Percentiles rank a stretch among this genome's conserved stretches.
phyloP scores from a whole-genome alignment of 495 filamentous ascomycete genomes.

The Penicillium verhagenii region DNA sequence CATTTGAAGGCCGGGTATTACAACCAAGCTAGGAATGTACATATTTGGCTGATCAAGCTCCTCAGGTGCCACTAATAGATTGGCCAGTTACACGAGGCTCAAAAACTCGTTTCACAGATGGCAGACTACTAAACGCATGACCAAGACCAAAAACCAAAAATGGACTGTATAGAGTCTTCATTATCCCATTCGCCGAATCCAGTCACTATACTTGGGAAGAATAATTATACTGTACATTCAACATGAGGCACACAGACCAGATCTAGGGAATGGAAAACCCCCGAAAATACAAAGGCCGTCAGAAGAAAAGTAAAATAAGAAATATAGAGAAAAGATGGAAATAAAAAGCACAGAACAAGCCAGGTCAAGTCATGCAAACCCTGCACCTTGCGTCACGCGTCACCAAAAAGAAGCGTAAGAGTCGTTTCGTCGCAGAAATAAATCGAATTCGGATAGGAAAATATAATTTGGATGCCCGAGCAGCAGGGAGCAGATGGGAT shows the following conservation, averaged over 20 bases:
- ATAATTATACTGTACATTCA: constrained; percentile 26
- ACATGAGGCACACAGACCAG: constrained; percentile 8
- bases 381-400: constrained; percentile 21
- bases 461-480: neutral
- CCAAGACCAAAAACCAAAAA: neutral
- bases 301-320: constrained; percentile 4
- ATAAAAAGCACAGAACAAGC: constrained; percentile 8
- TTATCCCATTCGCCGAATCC: constrained; percentile 20
- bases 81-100: no score
- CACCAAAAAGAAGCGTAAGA: constrained; percentile 7
- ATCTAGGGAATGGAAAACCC: constrained; percentile 14
- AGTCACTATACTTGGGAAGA: constrained; percentile 15
- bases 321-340: constrained; percentile 2
- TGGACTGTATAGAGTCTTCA: constrained; percentile 9
- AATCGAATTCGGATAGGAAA: neutral
- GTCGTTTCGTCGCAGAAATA: constrained; percentile 6
- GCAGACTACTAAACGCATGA: neutral
- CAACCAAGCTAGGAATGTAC: no score
- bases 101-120: neutral
- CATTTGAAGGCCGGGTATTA: no score
- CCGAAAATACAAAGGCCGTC: neutral
- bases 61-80: no score
- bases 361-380: constrained; percentile 16
- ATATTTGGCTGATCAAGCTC: no score
- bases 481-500: constrained; percentile 6